These are phyloP conservation scores for Eucalyptus globulus DNA, from an alignment of 345 rosid species.

Conservation along the genomic window DNA sequence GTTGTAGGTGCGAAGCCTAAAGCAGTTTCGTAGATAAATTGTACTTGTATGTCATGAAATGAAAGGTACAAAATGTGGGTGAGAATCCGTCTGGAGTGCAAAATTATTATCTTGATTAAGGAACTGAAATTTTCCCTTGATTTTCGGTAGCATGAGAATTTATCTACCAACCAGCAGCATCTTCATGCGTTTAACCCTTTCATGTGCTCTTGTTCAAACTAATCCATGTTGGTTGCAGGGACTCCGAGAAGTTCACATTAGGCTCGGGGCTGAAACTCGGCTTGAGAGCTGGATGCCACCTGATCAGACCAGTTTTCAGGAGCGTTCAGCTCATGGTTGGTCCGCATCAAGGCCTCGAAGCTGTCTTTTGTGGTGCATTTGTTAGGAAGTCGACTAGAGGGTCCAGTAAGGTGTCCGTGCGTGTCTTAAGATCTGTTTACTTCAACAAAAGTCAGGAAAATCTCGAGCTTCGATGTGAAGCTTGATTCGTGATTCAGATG, in stretches of 20 bases:
- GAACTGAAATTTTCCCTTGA: neutral
- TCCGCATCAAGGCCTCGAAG: neutral
- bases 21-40: neutral
- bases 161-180: neutral
- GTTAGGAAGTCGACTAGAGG: neutral
- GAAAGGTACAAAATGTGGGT: neutral
- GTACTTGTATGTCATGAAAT: neutral
- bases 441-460: neutral
- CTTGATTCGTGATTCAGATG: neutral
- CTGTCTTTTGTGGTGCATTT: neutral
- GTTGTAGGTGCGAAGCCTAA: neutral
- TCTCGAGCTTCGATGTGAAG: neutral
- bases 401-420: neutral
- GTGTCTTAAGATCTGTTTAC: neutral
- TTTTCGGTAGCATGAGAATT: neutral
- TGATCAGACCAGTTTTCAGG: neutral
- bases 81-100: neutral
- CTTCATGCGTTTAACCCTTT: neutral
- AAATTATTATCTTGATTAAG: neutral
- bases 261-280: neutral
- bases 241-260: neutral
- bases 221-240: neutral
- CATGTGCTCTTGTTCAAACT: neutral
- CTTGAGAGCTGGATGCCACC: neutral
- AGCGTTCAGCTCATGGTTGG: neutral